These are phyloP conservation scores for Fallopia convolvulus DNA, from an alignment of 148 eudicot genomes.

Conservation along the genomic window DNA sequence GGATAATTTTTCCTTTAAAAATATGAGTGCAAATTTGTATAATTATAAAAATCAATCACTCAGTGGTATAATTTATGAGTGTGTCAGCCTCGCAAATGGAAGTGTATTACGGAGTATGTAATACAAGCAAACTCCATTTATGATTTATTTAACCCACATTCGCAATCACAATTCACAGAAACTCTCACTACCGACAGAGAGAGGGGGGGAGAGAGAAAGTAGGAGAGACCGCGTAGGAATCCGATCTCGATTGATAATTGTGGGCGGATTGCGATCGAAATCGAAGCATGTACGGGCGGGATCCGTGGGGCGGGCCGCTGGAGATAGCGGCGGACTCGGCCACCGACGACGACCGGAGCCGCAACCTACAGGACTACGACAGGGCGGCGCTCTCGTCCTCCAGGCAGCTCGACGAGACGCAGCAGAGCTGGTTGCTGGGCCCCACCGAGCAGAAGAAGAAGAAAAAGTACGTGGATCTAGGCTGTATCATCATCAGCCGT, in stretches of 20 bases:
- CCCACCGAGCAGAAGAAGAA: constrained; percentile 80
- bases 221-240: neutral
- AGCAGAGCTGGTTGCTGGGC: constrained; percentile 92
- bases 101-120: neutral
- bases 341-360: constrained; percentile 88
- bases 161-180: neutral
- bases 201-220: neutral
- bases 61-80: neutral
- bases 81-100: neutral
- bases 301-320: constrained; percentile 96
- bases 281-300: constrained; percentile 65
- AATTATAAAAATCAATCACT: no score
- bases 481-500: constrained; percentile 71
- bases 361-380: constrained; percentile 77
- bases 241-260: neutral
- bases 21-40: no score
- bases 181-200: constrained; percentile 5
- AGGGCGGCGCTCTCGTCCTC: constrained; percentile 59
- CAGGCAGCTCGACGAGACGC: constrained; percentile 80
- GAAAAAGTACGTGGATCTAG: constrained; percentile 94
- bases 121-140: neutral
- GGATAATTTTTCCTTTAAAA: no score
- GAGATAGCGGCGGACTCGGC: constrained; percentile 86
- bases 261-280: neutral
- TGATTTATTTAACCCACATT: neutral